phyloP scores from a whole-genome alignment of 768 basidiomycete species.

The Arthromyces matolae region DNA sequence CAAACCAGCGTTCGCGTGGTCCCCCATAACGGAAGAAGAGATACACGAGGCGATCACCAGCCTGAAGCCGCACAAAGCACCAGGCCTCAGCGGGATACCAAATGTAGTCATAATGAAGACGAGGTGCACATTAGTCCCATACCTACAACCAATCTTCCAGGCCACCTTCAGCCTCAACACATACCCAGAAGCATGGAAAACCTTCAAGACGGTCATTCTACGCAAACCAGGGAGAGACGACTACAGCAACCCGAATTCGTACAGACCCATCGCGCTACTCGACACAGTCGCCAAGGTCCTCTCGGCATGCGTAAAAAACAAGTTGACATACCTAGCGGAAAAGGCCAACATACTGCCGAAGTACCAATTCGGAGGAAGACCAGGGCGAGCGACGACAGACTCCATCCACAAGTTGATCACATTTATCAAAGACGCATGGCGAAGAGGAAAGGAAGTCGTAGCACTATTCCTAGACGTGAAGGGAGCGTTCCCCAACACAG shows the following conservation, averaged over 20 bases:
- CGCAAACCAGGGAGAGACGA: conserved; percentile 32
- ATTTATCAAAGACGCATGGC: conserved; percentile 35
- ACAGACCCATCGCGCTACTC: conserved; percentile 32
- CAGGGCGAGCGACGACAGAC: conserved; percentile 28
- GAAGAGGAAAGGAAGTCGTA: conserved; percentile 25
- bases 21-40: conserved; percentile 21
- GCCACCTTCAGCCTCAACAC: conserved; percentile 22
- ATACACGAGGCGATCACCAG: conserved; percentile 21
- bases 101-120: conserved; percentile 30
- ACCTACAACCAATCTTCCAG: conserved; percentile 25
- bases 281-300: conserved; percentile 18
- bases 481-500: conserved; percentile 34
- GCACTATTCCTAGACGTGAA: conserved; percentile 35
- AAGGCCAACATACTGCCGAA: conserved; percentile 16
- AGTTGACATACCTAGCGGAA: conserved; percentile 13
- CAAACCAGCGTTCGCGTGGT: conserved; percentile 18
- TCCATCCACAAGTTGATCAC: conserved; percentile 27
- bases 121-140: conserved; percentile 19
- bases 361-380: conserved; percentile 27
- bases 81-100: conserved; percentile 19
- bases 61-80: conserved; percentile 34
- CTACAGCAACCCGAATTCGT: conserved; percentile 30
- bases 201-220: conserved; percentile 26
- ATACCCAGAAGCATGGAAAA: conserved; percentile 26
- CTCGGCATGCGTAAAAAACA: conserved; percentile 16